phyloP scores from a whole-genome alignment of 106 monocot species.

The Phalaenopsis equestris region DNA sequence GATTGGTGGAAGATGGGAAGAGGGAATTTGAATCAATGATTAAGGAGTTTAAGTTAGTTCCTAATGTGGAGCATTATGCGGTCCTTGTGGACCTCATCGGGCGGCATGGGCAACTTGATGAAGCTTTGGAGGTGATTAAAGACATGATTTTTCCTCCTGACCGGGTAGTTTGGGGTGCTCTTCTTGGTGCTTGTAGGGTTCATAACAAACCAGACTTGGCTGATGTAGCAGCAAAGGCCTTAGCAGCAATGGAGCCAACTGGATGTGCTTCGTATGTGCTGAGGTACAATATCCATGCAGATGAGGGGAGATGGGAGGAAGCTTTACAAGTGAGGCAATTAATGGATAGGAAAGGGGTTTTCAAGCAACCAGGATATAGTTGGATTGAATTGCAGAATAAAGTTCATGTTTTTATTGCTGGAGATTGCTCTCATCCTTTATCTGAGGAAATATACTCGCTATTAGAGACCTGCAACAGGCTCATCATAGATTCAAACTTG shows the following conservation, averaged over 20 bases:
- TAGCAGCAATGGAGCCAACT: slow-evolving; percentile 52
- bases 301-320: slow-evolving; percentile 58
- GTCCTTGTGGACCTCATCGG: slow-evolving; percentile 77
- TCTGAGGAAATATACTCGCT: slow-evolving; percentile 46
- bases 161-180: slow-evolving; percentile 69
- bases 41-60: slow-evolving; percentile 37
- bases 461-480: slow-evolving; percentile 35
- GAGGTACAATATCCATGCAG: slow-evolving; percentile 67
- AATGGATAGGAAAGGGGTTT: slow-evolving; percentile 48
- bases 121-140: slow-evolving; percentile 57
- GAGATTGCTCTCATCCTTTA: slow-evolving; percentile 61
- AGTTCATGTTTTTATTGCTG: slow-evolving; percentile 59
- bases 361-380: slow-evolving; percentile 71
- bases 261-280: slow-evolving; percentile 73
- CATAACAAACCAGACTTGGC: slow-evolving; percentile 50
- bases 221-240: slow-evolving; percentile 42
- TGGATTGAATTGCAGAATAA: slow-evolving; percentile 73
- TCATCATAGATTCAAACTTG: slow-evolving; percentile 15
- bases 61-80: slow-evolving; percentile 76
- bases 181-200: slow-evolving; percentile 72
- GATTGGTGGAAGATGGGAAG: slow-evolving; percentile 64
- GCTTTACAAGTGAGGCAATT: slow-evolving; percentile 48
- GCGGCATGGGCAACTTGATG: slow-evolving; percentile 62
- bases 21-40: slow-evolving; percentile 67
- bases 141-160: slow-evolving; percentile 61